Evolutionary conservation across 169 alveolate species (phyloP), one percentile per base, ranked within the genome.

Genomic region (Neospora caninum): DNA sequence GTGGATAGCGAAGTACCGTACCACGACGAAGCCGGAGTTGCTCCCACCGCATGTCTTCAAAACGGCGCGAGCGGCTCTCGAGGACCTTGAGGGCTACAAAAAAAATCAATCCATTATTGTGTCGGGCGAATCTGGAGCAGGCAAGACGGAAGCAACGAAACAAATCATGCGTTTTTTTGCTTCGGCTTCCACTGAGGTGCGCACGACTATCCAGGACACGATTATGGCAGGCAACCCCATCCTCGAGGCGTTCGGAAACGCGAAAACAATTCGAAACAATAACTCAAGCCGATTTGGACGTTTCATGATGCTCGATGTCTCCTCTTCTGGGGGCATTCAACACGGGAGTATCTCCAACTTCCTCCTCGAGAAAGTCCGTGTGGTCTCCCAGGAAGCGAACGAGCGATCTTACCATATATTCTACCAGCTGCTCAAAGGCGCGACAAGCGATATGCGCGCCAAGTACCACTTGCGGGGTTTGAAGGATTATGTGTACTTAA

Each of bases 61-160:
- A 36, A 96, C 97, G 38, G 98, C 98, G 7, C 91, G 94, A 34
- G 49, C 49, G 58, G 96, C 93, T 7, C 86, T 94, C 0, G 94
- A 93, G 45, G 87, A 82, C 25, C 38, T 84, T 16, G 89, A 82
- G 69, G 93, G 67, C 18, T 91, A 91, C 84, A 54, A 82, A 42
- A 83, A 78, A 39, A 88, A 82, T 34, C 93, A 92, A 54, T 38
- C 96, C 6, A 89, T 94, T 39, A 88, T 94, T 64, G 95, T 91
- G 41, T 88, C 96, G 0, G 96, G 99, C 6, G 99, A 99, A 95
- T 98, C 99, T 10, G 99, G 99, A 58, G 99, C 99, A 78, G 99
- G 99, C 31, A 99, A 99, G 95, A 99, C 99, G 25, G 99, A 99
- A 95, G 98, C 99, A 80, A 98, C 99, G 36, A 96, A 93, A 83